Evolutionary conservation across 78 protist genomes (phyloP).

Genomic region (Mastigamoeba balamuthi): DNA sequence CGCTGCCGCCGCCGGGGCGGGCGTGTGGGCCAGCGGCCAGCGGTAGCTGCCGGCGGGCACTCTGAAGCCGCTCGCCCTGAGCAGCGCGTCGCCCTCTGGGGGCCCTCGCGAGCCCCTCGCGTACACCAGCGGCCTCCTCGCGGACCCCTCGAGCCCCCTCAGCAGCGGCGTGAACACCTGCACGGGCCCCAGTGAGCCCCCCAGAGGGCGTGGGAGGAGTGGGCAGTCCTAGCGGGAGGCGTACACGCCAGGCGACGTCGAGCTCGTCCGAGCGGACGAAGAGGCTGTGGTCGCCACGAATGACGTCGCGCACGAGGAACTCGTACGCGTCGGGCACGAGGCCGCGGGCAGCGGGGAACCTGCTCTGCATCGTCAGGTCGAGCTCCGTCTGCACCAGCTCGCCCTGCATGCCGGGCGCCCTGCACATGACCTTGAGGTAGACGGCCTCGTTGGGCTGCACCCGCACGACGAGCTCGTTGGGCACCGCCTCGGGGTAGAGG

Average conservation of each 20-base stretch:
- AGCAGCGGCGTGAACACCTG: background rate
- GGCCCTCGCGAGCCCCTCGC: background rate
- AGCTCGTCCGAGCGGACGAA: slow-evolving; percentile 92
- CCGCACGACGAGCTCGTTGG: slow-evolving; percentile 87
- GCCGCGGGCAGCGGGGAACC: slow-evolving; percentile 11
- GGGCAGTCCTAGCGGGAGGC: background rate
- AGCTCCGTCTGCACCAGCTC: slow-evolving; percentile 61
- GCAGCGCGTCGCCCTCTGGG: background rate
- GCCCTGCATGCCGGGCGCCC: slow-evolving; percentile 69
- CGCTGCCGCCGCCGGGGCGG: no score
- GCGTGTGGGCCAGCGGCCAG: background rate
- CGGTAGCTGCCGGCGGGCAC: background rate
- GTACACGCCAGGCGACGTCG: slow-evolving; percentile 83
- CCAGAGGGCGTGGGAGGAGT: background rate
- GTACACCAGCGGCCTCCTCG: background rate
- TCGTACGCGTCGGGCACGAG: slow-evolving; percentile 91
- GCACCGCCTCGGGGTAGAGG: slow-evolving; percentile 13
- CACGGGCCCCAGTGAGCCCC: background rate
- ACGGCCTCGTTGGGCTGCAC: slow-evolving; percentile 94
- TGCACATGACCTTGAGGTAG: slow-evolving; percentile 70
- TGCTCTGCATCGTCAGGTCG: slow-evolving; percentile 69
- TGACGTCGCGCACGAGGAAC: slow-evolving; percentile 73
- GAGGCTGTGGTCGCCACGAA: slow-evolving; percentile 57
- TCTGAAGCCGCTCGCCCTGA: background rate
- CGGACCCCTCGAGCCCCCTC: background rate